Percentiles rank a stretch among this genome's conserved stretches.
These are phyloP conservation scores for Ulota crispa DNA, from an alignment of 225 moss, liverwort and hornwort species.

Conservation along the genomic window DNA sequence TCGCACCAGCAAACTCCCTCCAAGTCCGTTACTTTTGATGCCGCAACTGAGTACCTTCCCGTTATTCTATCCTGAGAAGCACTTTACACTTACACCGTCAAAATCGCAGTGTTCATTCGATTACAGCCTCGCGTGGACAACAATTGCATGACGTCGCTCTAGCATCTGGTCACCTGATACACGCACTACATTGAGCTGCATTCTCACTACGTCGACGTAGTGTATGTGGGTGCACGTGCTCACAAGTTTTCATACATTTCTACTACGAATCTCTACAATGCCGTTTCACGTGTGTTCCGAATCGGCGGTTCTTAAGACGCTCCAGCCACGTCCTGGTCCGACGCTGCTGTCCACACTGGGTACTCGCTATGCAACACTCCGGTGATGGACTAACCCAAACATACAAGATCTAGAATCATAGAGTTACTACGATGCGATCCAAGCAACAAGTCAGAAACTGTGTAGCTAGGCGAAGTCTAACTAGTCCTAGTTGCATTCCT, in stretches of 20 bases:
- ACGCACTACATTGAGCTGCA: neutral
- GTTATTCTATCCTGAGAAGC: neutral
- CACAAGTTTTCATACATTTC: neutral
- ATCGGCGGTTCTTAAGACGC: neutral
- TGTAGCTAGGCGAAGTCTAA: neutral
- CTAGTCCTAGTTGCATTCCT: neutral
- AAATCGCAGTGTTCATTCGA: neutral
- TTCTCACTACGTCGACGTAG: neutral
- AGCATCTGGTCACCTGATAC: neutral
- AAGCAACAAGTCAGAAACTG: neutral
- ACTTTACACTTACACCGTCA: neutral
- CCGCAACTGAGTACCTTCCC: neutral
- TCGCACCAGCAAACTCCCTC: neutral
- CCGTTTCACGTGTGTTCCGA: neutral
- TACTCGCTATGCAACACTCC: neutral
- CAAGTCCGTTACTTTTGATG: neutral
- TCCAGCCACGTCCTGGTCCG: neutral
- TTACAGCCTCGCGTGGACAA: neutral
- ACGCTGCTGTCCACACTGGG: neutral
- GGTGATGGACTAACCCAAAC: neutral
- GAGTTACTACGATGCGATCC: neutral
- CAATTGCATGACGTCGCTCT: too few relatives aligned
- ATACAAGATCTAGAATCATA: neutral
- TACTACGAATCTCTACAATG: neutral
- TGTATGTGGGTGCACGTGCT: too few relatives aligned